These are phyloP conservation scores for Phlebopus sp. DNA, from an alignment of 1,284 basidiomycete species.

Conservation along the genomic window DNA sequence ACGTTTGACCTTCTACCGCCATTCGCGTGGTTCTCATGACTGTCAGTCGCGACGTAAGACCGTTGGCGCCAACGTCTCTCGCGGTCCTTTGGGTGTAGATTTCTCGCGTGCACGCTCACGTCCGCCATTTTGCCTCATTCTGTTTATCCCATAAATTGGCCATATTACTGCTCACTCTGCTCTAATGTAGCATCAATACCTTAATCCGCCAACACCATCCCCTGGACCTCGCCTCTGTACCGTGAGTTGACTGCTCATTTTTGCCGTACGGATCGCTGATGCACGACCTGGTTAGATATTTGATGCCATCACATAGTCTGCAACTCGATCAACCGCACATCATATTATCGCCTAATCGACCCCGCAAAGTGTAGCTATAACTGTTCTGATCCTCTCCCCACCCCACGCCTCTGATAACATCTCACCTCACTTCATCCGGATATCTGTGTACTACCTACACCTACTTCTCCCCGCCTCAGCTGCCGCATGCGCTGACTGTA, in stretches of 20 bases:
- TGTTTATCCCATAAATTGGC: no score
- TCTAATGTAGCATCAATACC: not conserved
- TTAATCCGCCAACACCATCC: not conserved
- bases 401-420: not conserved
- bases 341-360: not conserved
- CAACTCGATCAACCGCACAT: not conserved
- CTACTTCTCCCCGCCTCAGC: not conserved
- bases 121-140: no score
- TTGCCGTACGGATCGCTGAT: not conserved
- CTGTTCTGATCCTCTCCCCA: not conserved
- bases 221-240: not conserved
- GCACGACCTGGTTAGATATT: slow-evolving; percentile 1
- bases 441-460: not conserved
- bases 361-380: not conserved
- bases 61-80: no score
- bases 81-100: no score
- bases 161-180: not conserved
- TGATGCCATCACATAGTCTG: not conserved
- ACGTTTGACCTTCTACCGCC: no score
- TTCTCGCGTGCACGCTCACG: no score
- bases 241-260: slow-evolving; percentile 5
- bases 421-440: not conserved
- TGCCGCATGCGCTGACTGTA: slow-evolving; percentile 18
- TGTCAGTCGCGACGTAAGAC: no score
- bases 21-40: no score